Evolutionary conservation across 768 basidiomycete genomes (phyloP).

Genomic region (Termitomyces sp.): DNA sequence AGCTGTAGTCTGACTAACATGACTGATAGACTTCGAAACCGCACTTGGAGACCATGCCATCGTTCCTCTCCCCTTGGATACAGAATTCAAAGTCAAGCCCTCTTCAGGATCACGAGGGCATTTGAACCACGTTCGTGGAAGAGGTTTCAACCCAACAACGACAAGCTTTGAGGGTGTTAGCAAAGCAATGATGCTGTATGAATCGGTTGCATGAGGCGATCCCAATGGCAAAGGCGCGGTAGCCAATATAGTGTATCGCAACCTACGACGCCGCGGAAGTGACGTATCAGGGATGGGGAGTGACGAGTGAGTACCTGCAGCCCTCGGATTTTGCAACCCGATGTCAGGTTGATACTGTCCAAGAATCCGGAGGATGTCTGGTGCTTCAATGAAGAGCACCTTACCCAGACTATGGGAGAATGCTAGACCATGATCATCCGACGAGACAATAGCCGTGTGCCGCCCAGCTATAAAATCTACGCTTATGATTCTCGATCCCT

Average conservation of each 20-base stretch:
- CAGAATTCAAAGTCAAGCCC: slow-evolving; percentile 32
- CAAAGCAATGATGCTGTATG: slow-evolving; percentile 75
- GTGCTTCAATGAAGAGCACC: slow-evolving; percentile 90
- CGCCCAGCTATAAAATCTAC: slow-evolving; percentile 86
- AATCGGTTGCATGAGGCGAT: slow-evolving; percentile 70
- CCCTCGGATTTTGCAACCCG: background rate
- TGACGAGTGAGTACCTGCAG: slow-evolving; percentile 8
- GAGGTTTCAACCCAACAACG: slow-evolving; percentile 87
- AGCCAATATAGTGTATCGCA: slow-evolving; percentile 65
- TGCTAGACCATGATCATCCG: slow-evolving; percentile 85
- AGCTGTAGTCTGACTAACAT: slow-evolving; percentile 10
- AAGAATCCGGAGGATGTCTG: slow-evolving; percentile 88
- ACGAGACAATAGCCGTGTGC: slow-evolving; percentile 88
- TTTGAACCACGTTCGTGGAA: slow-evolving; percentile 90
- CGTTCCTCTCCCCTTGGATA: slow-evolving; percentile 51
- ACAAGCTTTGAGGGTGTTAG: slow-evolving; percentile 89
- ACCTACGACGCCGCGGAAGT: slow-evolving; percentile 38
- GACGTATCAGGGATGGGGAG: slow-evolving; percentile 15
- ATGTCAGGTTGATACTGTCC: slow-evolving; percentile 77
- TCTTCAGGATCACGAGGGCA: slow-evolving; percentile 49
- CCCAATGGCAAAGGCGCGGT: slow-evolving; percentile 84
- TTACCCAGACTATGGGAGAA: slow-evolving; percentile 96
- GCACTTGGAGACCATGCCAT: slow-evolving; percentile 79
- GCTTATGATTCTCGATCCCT: slow-evolving; percentile 71
- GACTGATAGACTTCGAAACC: slow-evolving; percentile 17